Base-by-base conservation (phyloP, 75 land plant genomes). In the Larix kaempferi region DNA sequence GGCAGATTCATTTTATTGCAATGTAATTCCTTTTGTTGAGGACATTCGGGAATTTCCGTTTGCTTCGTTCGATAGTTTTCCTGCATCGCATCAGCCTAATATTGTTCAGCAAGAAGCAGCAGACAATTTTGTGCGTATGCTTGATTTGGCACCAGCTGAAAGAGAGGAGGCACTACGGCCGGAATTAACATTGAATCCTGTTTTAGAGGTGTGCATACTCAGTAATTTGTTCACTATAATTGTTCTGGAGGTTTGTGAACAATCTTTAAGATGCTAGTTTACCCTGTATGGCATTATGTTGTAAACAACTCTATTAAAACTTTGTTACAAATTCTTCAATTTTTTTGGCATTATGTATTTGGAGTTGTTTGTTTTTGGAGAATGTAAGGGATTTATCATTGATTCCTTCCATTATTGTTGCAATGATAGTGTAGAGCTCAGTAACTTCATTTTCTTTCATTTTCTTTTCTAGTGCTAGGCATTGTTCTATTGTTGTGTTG, bases 1-100 rank as follows among this genome's bases (percentile, higher is more conserved):
- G 99, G 90, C 98, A 39, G 99, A 95, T 90, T 93, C 90, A 60
- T 98, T 98, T 77, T 98, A 88, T 84, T 93, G 95, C 85, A 98
- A 98, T 74, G 82, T 91, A 58, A 90, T 98, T 62, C 98, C 99
- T 16, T 98, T 93, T 86, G 91, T 87, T 17, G 99, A 98, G 82
- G 99, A 98, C 84, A 77, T 95, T 6, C 80, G 99, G 25, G 99
- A 95, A 78, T 98, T 91, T 76, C 89, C 88, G 52, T 98, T 98
- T 78, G 87, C 92, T n/a, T 93, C 98, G 23, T 94, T 94, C 80
- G 84, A 82, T 77, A 84, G 71, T 71, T 63, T 85, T 21, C 93
- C 95, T 39, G 59, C 88, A 56, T 76, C 90, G 13, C 77, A 77
- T 79, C 93, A 89, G 65, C 99, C 99, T 52, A 85, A 75, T 59